Evolutionary conservation across 805 yeast species (phyloP), one percentile per base, ranked within the genome.

Genomic region (Candida ascalaphidarum): DNA sequence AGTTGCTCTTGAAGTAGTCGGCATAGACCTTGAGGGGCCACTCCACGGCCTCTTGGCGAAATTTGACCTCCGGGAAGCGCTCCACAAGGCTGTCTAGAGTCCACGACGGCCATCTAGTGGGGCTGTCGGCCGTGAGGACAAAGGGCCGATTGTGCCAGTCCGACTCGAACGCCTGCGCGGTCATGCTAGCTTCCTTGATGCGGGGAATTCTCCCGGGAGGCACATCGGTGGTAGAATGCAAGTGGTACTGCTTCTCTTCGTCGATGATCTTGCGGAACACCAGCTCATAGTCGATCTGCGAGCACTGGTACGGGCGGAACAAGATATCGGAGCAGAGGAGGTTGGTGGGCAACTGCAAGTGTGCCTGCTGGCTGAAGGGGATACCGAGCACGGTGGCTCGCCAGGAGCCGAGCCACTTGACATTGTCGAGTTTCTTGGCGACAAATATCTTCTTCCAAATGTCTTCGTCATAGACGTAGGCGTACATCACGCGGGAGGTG

Each of bases 11-110:
- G 41, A 78, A 67, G 46, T 86, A 86, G 29, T 74, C 63, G 1
- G 68, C 47, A 44, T 83, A 86, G 13, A 72, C 57, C 2, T 58
- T 40, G 14, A 86, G 56, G 3, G 77, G 67, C 95, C 96, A 86
- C 36, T 74, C 71, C 25, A 84, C 89, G 17, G 82, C 74, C 53
- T 88, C 96, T 51, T 86, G 95, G 30, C 89, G 70, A 53, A 88
- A 88, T 25, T 52, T 58, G 3, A 70, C 77, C 14, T 67, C 50
- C 2, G 84, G 74, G 37, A 78, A 84, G 29, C 77, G 48, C 2
- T 51, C 35, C 4, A 64, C 52, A 16, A 86, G 56, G 12, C 54
- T 47, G 1, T 57, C 54, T 12, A 79, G 47, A 7, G 64, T 57
- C 94, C 94, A 81, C 2, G 50, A 28, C 6, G 80, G 89, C 94